Evolutionary conservation across 257 asterid species (phyloP).

Genomic region (Petunia secreta): DNA sequence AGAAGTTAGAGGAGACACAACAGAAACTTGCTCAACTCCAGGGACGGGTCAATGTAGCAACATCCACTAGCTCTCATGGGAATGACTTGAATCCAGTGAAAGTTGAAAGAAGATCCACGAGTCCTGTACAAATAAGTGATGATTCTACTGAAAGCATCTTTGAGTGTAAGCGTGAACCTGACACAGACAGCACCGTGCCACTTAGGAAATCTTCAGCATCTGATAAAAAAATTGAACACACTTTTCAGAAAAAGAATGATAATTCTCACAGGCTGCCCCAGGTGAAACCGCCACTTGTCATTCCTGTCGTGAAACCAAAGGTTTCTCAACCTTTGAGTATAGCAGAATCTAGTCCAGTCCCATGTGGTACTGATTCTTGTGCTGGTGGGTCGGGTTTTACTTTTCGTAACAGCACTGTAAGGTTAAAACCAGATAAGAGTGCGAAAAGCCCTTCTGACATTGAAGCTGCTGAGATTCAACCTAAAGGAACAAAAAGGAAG

Average conservation of each 20-base stretch:
- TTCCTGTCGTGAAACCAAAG: constrained; percentile 45
- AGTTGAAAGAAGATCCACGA: constrained; percentile 35
- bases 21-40: constrained; percentile 54
- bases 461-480: constrained; percentile 42
- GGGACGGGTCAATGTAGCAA: constrained; percentile 34
- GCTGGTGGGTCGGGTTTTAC: constrained; percentile 34
- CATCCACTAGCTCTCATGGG: constrained; percentile 37
- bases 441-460: constrained; percentile 38
- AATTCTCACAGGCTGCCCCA: constrained; percentile 39
- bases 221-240: not conserved
- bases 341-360: constrained; percentile 42
- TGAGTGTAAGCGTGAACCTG: constrained; percentile 12
- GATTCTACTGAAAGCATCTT: constrained; percentile 20
- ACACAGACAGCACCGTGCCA: constrained; percentile 27
- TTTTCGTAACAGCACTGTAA: constrained; percentile 35
- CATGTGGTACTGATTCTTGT: constrained; percentile 38
- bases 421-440: constrained; percentile 43
- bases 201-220: constrained; percentile 34
- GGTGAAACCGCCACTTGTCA: constrained; percentile 51
- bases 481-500: constrained; percentile 51
- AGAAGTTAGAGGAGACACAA: constrained; percentile 60
- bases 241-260: constrained; percentile 33
- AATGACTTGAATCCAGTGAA: constrained; percentile 36
- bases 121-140: constrained; percentile 27
- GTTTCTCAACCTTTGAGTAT: constrained; percentile 34